A percentile compares a stretch with the other conserved stretches of the same genome.
Conservation (phyloP, 2,329 filamentous ascomycete genomes). For the Ophiostoma piceae region DNA sequence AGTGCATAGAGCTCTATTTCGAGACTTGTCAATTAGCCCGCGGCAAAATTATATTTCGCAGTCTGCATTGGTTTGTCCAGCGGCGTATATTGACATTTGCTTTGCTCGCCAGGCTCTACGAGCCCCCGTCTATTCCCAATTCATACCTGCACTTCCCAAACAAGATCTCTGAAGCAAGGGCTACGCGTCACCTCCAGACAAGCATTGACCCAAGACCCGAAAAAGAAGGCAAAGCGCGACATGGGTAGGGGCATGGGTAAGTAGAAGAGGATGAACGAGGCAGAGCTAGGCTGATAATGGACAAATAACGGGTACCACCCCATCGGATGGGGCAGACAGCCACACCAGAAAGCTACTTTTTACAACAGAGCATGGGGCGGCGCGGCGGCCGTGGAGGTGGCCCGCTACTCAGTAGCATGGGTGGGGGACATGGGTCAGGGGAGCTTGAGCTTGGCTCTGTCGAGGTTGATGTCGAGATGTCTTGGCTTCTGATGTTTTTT, state of each 20-base stretch:
- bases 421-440: slow-evolving; percentile 2
- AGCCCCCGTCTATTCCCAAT: background rate
- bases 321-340: too few relatives aligned
- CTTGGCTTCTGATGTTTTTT: background rate
- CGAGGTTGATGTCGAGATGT: background rate
- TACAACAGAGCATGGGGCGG: background rate
- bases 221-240: background rate
- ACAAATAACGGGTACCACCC: background rate
- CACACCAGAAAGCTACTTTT: background rate
- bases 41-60: background rate
- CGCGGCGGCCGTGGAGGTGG: background rate
- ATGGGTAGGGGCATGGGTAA: too few relatives aligned
- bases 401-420: background rate
- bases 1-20: background rate
- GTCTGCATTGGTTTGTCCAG: background rate
- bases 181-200: slow-evolving; percentile 7
- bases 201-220: slow-evolving; percentile 4
- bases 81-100: background rate
- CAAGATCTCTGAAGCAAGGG: background rate
- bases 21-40: background rate
- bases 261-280: too few relatives aligned
- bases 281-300: background rate
- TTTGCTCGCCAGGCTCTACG: background rate
- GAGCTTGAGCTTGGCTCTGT: background rate
- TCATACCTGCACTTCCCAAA: background rate